Percentiles rank a stretch among this genome's conserved stretches.
Conservation (phyloP, 139 green algal genomes). For the Gonium pectorale region DNA sequence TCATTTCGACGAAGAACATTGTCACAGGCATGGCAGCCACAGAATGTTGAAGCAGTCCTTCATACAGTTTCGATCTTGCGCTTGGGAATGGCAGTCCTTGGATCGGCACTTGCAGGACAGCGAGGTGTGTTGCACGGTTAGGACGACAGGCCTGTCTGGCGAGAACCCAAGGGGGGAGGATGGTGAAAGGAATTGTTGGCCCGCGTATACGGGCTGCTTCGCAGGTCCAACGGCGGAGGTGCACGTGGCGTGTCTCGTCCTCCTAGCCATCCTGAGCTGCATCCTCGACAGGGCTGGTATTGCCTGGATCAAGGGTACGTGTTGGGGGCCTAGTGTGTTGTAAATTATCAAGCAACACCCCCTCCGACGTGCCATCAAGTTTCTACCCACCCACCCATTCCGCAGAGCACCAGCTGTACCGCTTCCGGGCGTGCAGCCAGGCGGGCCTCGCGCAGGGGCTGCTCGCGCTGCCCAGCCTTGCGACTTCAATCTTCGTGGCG, state of each 20-base stretch:
- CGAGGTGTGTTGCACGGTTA: not conserved
- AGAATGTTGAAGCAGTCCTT: slow-evolving; percentile 15
- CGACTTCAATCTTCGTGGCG: not conserved
- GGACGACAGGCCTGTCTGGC: too few species aligned
- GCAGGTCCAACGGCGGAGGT: not conserved
- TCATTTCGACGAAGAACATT: too few species aligned
- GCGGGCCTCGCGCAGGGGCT: slow-evolving; percentile 29
- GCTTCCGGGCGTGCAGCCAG: slow-evolving; percentile 27
- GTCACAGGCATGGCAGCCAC: slow-evolving; percentile 12
- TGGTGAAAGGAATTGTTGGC: not conserved
- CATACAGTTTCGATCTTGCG: not conserved
- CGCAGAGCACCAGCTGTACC: slow-evolving; percentile 18
- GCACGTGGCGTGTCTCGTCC: not conserved
- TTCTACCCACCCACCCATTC: not conserved
- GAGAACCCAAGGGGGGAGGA: not conserved
- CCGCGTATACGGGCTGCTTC: not conserved
- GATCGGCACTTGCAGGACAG: not conserved
- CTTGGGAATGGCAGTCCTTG: slow-evolving; percentile 6
- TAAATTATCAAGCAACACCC: not conserved
- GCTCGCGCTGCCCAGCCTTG: slow-evolving; percentile 28
- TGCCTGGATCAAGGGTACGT: slow-evolving; percentile 23
- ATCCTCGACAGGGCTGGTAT: not conserved
- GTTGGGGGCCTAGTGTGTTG: too few species aligned
- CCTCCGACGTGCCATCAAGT: not conserved
- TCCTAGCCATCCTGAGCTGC: not conserved